Percentiles rank a stretch among this genome's conserved stretches.
phyloP scores from a whole-genome alignment of 257 asterid genomes.

The Gentiana macrophylla region DNA sequence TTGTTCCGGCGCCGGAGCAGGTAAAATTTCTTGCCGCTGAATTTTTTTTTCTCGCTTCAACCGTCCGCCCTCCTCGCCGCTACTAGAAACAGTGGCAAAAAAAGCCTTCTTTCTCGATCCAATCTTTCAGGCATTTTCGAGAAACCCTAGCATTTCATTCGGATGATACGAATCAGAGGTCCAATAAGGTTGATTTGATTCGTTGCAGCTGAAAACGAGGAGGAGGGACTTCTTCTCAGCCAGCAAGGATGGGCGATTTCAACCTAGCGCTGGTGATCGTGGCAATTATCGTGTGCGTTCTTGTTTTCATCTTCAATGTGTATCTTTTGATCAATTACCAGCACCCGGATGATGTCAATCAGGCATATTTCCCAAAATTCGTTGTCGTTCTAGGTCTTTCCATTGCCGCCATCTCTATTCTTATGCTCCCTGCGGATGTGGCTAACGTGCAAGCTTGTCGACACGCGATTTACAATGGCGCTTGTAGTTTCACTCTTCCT shows the following conservation, averaged over 20 bases:
- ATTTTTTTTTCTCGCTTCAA: background rate
- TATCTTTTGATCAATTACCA: slow-evolving; percentile 88
- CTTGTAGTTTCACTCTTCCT: slow-evolving; percentile 88
- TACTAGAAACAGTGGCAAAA: too few species aligned
- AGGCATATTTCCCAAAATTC: slow-evolving; percentile 93
- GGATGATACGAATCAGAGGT: background rate
- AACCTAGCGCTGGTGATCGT: slow-evolving; percentile 86
- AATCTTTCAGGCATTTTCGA: background rate
- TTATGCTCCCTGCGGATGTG: slow-evolving; percentile 97
- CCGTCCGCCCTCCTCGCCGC: background rate
- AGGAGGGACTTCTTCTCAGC: slow-evolving; percentile 16
- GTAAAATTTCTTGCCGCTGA: background rate
- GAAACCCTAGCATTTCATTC: slow-evolving; percentile 10
- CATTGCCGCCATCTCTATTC: slow-evolving; percentile 86
- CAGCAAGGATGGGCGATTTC: slow-evolving; percentile 84
- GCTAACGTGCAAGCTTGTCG: slow-evolving; percentile 96
- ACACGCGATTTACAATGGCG: slow-evolving; percentile 88
- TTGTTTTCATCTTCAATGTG: slow-evolving; percentile 73
- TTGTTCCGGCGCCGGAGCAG: slow-evolving; percentile 12
- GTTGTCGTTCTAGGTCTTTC: slow-evolving; percentile 95
- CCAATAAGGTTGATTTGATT: slow-evolving; percentile 21
- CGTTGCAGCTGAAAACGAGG: slow-evolving; percentile 9
- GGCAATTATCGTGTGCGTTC: slow-evolving; percentile 72
- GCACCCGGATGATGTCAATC: slow-evolving; percentile 95
- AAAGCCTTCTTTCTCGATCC: too few species aligned